These are phyloP conservation scores for Torulaspora quercuum DNA, from an alignment of 805 yeast genomes.

Conservation along the genomic window DNA sequence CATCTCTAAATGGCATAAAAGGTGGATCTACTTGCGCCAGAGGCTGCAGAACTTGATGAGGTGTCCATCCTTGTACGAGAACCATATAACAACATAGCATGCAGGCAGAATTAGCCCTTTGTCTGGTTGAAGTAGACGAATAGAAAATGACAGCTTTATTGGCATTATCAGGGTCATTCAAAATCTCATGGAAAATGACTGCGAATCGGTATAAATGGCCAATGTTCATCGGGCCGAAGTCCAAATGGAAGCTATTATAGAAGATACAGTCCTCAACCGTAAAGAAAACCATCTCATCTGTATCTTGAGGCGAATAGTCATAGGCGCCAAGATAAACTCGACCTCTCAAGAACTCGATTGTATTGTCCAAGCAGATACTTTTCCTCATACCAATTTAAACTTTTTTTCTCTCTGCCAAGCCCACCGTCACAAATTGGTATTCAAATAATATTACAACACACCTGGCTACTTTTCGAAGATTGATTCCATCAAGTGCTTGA, in stretches of 20 bases:
- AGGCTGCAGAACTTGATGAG: conserved; percentile 95
- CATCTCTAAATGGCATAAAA: conserved; percentile 92
- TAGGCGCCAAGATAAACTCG: conserved; percentile 89
- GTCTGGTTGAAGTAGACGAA: conserved; percentile 75
- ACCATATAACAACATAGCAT: conserved; percentile 92
- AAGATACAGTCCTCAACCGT: conserved; percentile 91
- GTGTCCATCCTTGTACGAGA: conserved; percentile 94
- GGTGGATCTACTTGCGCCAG: conserved; percentile 90
- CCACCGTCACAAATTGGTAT: no score
- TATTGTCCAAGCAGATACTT: conserved; percentile 35
- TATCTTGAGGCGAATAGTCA: conserved; percentile 73
- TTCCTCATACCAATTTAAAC: conserved; percentile 26
- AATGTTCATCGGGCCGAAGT: conserved; percentile 93
- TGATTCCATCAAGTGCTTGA: no score
- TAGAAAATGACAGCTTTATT: conserved; percentile 89
- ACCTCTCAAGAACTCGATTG: conserved; percentile 41
- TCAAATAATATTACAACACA: no score
- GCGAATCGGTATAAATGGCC: conserved; percentile 95
- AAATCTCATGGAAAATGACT: conserved; percentile 83
- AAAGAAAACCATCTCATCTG: conserved; percentile 72
- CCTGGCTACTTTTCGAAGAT: no score
- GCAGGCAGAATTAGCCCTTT: conserved; percentile 92
- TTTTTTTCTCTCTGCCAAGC: not conserved
- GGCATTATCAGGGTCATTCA: conserved; percentile 79
- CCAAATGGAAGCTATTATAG: conserved; percentile 92